Base-by-base conservation (phyloP, 1,139 yeast species). In the Candida sp. region DNA sequence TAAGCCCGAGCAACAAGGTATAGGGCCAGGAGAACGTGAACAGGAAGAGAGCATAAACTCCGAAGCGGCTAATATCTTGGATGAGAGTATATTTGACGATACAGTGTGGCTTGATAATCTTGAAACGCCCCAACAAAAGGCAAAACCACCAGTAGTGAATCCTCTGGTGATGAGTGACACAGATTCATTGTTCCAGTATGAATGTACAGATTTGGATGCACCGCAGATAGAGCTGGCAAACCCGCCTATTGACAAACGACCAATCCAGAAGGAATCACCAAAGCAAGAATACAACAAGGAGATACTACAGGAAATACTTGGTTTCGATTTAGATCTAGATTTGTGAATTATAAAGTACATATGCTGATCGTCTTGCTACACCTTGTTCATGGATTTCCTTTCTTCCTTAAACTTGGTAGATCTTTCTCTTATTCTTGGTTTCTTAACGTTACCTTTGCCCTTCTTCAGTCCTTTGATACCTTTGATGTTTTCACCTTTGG, bases 361-460 rank as follows among this genome's bases (percentile, higher is more conserved):
- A 32, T 32, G 38, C 38, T 38, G 11, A 26, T 5, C 8, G 43
- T 54, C 40, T 44, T 51, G 52, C 47, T 54, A 49, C 44, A 59
- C 66, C 54, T 58, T 55, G 44, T 51, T 53, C 61, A 68, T 63
- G 48, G 59, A 51, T 38, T 63, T 57, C 54, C 68, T 64, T 55
- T 74, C 77, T 58, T 75, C 71, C 59, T 73, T 83, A 58, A 85
- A 87, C 55, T 81, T 81, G 52, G 84, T 80, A 51, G 86, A 80
- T 68, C 92, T 80, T 54, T 82, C 88, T 62, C 88, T 82, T 57
- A 84, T 78, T 66, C 93, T 78, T 33, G 90, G 88, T 64, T 84
- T 85, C 71, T 84, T 92, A 35, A 72, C 78, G 56, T 68, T 68
- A 33, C 75, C 75, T 46, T 81, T 64, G 8, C 42, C 42, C 38